A percentile compares a stretch with the other conserved stretches of the same genome.
These are phyloP conservation scores for Fraxinus cuspidata DNA, from an alignment of 257 asterid genomes.

Conservation along the genomic window DNA sequence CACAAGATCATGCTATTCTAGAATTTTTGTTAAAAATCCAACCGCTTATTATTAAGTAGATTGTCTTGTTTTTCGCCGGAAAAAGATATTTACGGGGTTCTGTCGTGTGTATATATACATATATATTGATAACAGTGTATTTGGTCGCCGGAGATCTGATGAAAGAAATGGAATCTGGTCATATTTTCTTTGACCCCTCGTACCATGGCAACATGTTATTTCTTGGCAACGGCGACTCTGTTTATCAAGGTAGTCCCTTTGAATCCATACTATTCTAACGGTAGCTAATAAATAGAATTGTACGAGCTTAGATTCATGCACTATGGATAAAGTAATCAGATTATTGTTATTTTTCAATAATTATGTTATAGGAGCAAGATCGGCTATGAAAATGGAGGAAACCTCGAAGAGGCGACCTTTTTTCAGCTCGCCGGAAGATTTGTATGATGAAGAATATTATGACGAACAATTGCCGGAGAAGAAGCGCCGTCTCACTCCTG, in stretches of 20 bases:
- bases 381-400: constrained; percentile 72
- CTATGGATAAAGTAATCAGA: not conserved
- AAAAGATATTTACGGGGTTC: constrained; percentile 27
- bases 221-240: constrained; percentile 62
- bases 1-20: constrained; percentile 92
- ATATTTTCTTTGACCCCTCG: constrained; percentile 70
- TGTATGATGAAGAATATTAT: constrained; percentile 83
- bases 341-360: not conserved
- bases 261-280: not conserved
- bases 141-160: constrained; percentile 41
- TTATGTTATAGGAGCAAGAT: constrained; percentile 49
- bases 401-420: constrained; percentile 72
- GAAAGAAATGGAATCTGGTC: constrained; percentile 69
- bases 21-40: constrained; percentile 18
- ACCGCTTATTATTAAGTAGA: constrained; percentile 23
- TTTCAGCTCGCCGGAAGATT: constrained; percentile 71
- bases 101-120: constrained; percentile 24
- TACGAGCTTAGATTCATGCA: not conserved
- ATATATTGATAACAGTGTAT: constrained; percentile 1
- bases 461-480: constrained; percentile 94
- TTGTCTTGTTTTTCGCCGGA: constrained; percentile 25
- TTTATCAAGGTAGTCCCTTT: constrained; percentile 60
- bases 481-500: constrained; percentile 93
- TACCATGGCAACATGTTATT: constrained; percentile 71
- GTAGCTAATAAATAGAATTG: not conserved